A percentile compares a stretch with the other conserved stretches of the same genome.
These are phyloP conservation scores for Candida manassasensis DNA, from an alignment of 805 yeast species.

Conservation along the genomic window DNA sequence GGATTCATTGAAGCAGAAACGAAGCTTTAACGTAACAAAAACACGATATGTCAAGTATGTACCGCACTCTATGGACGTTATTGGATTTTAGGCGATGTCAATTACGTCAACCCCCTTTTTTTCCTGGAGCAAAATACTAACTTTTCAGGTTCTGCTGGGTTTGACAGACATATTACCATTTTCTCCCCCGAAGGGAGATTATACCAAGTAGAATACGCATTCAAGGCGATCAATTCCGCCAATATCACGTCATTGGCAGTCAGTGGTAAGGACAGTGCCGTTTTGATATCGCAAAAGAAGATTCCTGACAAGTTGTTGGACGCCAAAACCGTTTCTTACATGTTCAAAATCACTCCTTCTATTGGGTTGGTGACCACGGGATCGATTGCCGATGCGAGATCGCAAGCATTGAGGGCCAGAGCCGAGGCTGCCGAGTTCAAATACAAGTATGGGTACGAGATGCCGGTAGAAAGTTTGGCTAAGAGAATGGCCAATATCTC, in stretches of 20 bases:
- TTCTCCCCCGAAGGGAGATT: slow-evolving; percentile 98
- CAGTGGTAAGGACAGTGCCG: slow-evolving; percentile 81
- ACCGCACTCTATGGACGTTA: no score
- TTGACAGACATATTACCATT: slow-evolving; percentile 97
- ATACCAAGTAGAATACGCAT: slow-evolving; percentile 96
- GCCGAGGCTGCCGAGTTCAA: slow-evolving; percentile 94
- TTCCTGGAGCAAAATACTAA: no score
- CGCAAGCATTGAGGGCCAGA: slow-evolving; percentile 85
- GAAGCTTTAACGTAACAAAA: no score
- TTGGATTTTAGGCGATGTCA: no score
- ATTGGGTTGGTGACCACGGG: slow-evolving; percentile 94
- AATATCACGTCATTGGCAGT: slow-evolving; percentile 87
- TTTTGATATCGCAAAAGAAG: slow-evolving; percentile 89
- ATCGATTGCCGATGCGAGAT: slow-evolving; percentile 91
- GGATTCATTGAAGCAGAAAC: no score
- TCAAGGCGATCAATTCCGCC: slow-evolving; percentile 91
- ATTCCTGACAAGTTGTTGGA: slow-evolving; percentile 94
- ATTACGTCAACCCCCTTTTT: no score
- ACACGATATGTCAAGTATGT: slow-evolving; percentile 1
- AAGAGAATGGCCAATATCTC: slow-evolving; percentile 94
- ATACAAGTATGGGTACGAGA: slow-evolving; percentile 92
- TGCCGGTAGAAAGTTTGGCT: slow-evolving; percentile 90
- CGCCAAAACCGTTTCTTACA: slow-evolving; percentile 77
- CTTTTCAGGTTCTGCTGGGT: slow-evolving; percentile 73
- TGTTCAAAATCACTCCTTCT: slow-evolving; percentile 74